A percentile compares a stretch with the other conserved stretches of the same genome.
phyloP scores from a whole-genome alignment of 2,329 filamentous ascomycete genomes.

The Apiospora sp. region DNA sequence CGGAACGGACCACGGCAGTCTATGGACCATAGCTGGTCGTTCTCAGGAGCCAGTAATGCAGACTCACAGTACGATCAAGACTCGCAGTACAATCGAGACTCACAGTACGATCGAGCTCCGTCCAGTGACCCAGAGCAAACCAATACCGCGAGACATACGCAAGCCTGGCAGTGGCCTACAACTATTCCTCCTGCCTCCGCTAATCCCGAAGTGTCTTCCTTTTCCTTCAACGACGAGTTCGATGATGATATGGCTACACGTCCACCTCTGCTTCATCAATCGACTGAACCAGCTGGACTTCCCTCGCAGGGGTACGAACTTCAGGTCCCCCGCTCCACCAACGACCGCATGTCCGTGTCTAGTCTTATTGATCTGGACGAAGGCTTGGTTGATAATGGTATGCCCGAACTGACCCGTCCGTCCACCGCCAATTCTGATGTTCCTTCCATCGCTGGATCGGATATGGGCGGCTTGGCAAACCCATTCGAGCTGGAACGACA shows the following conservation, averaged over 20 bases:
- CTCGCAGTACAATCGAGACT: conserved; percentile 39
- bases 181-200: conserved; percentile 61
- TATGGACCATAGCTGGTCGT: conserved; percentile 56
- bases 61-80: conserved; percentile 52
- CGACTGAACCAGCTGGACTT: conserved; percentile 57
- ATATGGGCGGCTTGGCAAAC: conserved; percentile 56
- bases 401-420: conserved; percentile 60
- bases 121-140: conserved; percentile 66
- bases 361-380: conserved; percentile 59
- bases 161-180: conserved; percentile 67
- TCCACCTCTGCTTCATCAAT: conserved; percentile 57
- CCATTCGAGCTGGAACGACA: conserved; percentile 72
- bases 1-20: conserved; percentile 50
- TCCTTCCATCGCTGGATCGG: conserved; percentile 63
- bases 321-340: conserved; percentile 44
- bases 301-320: conserved; percentile 53
- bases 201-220: conserved; percentile 60
- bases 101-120: conserved; percentile 54
- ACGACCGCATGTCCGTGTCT: conserved; percentile 52
- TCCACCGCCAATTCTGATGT: conserved; percentile 69
- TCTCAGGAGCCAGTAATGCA: conserved; percentile 46
- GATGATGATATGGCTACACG: conserved; percentile 44
- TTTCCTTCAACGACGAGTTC: conserved; percentile 52
- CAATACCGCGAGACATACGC: conserved; percentile 58
- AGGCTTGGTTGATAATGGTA: conserved; percentile 50